Evolutionary conservation across 306 rosid species (phyloP).

Genomic region (Corylus heterophylla): DNA sequence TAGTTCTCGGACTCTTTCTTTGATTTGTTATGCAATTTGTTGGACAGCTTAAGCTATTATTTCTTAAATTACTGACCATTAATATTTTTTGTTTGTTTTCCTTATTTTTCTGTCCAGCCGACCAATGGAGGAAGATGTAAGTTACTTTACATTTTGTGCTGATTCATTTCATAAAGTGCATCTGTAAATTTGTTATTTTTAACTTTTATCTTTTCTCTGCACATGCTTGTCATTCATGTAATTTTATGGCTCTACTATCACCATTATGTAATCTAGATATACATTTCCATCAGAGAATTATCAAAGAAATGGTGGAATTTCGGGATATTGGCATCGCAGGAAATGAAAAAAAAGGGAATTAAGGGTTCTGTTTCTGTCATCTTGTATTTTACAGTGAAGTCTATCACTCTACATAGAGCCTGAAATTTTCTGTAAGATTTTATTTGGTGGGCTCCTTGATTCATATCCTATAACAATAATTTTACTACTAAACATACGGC

Average conservation of each 20-base stretch:
- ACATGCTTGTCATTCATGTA: neutral
- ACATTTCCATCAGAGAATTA: neutral
- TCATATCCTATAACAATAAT: neutral
- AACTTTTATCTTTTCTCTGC: neutral
- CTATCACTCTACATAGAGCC: neutral
- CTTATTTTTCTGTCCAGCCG: constrained; percentile 31
- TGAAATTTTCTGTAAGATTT: neutral
- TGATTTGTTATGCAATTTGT: neutral
- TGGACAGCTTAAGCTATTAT: neutral
- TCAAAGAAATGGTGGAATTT: neutral
- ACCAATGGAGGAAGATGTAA: constrained; percentile 90
- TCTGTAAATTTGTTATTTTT: neutral
- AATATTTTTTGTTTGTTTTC: constrained; percentile 1
- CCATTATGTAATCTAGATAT: neutral
- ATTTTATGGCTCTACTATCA: neutral
- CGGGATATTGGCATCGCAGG: neutral
- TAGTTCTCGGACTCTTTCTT: neutral
- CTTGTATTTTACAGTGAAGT: neutral
- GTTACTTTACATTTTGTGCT: constrained; percentile 29
- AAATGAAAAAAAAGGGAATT: neutral
- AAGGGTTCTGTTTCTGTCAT: neutral
- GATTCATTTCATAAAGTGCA: neutral
- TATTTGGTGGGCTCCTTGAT: neutral
- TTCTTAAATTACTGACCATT: constrained; percentile 4
- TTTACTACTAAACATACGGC: neutral